Evolutionary conservation across 306 rosid species (phyloP).

Genomic region (Glycine tomentella): DNA sequence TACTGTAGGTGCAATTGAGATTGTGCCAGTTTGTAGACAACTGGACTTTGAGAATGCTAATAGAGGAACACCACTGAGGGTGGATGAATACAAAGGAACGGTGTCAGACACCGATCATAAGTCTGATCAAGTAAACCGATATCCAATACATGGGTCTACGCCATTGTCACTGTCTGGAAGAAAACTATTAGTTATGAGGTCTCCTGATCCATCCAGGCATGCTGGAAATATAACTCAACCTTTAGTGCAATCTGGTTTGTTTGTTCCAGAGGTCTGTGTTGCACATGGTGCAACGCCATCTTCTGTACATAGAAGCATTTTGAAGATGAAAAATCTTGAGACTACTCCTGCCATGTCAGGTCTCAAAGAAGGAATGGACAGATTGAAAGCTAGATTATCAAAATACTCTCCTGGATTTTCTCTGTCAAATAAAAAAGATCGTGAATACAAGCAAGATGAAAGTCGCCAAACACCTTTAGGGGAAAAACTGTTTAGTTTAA

Average conservation of each 20-base stretch:
- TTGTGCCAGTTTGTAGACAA: slow-evolving; percentile 38
- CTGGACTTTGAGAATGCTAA: slow-evolving; percentile 48
- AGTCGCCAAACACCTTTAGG: slow-evolving; percentile 54
- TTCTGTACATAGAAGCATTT: slow-evolving; percentile 62
- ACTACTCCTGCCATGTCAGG: slow-evolving; percentile 62
- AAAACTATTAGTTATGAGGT: slow-evolving; percentile 43
- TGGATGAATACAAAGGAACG: slow-evolving; percentile 42
- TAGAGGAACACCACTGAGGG: slow-evolving; percentile 42
- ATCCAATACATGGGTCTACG: slow-evolving; percentile 46
- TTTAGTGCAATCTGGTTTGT: slow-evolving; percentile 45
- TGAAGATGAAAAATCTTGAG: slow-evolving; percentile 54
- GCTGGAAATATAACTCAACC: slow-evolving; percentile 54
- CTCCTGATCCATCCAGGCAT: slow-evolving; percentile 55
- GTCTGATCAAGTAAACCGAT: slow-evolving; percentile 47
- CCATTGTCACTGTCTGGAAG: slow-evolving; percentile 45
- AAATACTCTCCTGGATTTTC: slow-evolving; percentile 60
- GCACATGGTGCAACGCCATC: slow-evolving; percentile 45
- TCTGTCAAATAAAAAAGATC: slow-evolving; percentile 50
- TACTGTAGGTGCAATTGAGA: slow-evolving; percentile 38
- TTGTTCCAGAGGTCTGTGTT: slow-evolving; percentile 41
- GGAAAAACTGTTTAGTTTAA: slow-evolving; percentile 49
- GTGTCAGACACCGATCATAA: slow-evolving; percentile 38
- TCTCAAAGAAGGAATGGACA: slow-evolving; percentile 66
- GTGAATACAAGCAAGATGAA: slow-evolving; percentile 47
- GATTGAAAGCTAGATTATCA: slow-evolving; percentile 63